Percentiles rank a stretch among this genome's conserved stretches.
These are phyloP conservation scores for Podaxis sp. DNA, from an alignment of 768 basidiomycete species.

Conservation along the genomic window DNA sequence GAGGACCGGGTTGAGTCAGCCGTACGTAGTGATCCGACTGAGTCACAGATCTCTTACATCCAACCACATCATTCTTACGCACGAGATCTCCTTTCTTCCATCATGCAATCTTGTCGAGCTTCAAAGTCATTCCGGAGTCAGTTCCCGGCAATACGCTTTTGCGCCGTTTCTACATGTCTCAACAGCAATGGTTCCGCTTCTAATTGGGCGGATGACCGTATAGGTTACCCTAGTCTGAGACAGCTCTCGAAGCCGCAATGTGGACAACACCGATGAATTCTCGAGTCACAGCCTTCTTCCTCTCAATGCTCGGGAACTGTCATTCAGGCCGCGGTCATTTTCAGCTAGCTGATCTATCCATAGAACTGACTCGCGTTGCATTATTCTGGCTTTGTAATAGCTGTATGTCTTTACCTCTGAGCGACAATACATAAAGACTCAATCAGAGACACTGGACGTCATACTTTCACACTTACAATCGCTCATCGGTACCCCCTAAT, in stretches of 20 bases:
- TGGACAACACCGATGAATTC: background rate
- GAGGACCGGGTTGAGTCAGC: background rate
- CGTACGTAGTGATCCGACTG: background rate
- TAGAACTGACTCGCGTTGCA: background rate
- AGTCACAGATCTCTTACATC: background rate
- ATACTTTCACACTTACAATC: background rate
- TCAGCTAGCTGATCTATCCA: background rate
- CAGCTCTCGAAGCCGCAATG: background rate
- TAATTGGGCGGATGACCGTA: background rate
- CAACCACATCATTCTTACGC: background rate
- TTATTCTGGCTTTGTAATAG: background rate
- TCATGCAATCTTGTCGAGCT: too few relatives aligned
- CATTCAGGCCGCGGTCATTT: background rate
- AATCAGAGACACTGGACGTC: background rate
- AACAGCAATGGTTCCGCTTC: background rate
- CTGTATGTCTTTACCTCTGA: background rate
- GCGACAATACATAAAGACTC: background rate
- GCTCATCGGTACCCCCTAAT: background rate
- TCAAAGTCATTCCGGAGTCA: too few relatives aligned
- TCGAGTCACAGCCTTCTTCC: constrained; percentile 1
- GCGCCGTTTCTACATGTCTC: too few relatives aligned
- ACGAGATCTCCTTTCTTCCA: too few relatives aligned
- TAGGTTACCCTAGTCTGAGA: too few relatives aligned
- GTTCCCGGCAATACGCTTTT: too few relatives aligned
- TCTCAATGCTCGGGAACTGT: background rate